Percentiles rank a stretch among this genome's conserved stretches.
Evolutionary conservation across 768 basidiomycete species (phyloP).

Genomic region (Xanthoconium purpureum): DNA sequence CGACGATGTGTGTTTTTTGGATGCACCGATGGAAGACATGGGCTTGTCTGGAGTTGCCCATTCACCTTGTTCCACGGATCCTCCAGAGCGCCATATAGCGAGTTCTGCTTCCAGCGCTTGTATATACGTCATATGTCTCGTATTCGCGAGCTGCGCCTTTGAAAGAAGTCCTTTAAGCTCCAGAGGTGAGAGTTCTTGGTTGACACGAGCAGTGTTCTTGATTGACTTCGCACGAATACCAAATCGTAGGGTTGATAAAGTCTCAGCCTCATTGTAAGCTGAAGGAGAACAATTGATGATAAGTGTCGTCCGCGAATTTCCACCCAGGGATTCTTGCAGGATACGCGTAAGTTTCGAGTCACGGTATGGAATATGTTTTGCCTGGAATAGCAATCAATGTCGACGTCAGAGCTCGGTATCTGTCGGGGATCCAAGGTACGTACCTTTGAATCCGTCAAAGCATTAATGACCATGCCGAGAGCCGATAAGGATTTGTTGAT

Average conservation of each 20-base stretch:
- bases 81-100: conserved; percentile 84
- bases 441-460: conserved; percentile 93
- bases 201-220: conserved; percentile 99
- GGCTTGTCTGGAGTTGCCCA: conserved; percentile 76
- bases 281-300: conserved; percentile 99
- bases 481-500: conserved; percentile 99
- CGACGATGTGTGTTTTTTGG: conserved; percentile 51
- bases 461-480: conserved; percentile 99
- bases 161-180: conserved; percentile 91
- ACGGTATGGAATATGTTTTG: conserved; percentile 95
- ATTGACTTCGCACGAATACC: conserved; percentile 99
- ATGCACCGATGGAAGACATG: conserved; percentile 37
- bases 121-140: conserved; percentile 82
- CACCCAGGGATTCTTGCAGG: conserved; percentile 96
- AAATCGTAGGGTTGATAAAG: conserved; percentile 94
- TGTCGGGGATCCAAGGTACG: conserved; percentile 17
- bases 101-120: conserved; percentile 89
- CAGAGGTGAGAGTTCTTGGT: conserved; percentile 93
- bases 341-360: conserved; percentile 99
- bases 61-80: conserved; percentile 74
- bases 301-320: conserved; percentile 93
- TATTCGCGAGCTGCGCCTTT: conserved; percentile 85
- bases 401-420: conserved; percentile 1
- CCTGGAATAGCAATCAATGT: conserved; percentile 43
- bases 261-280: conserved; percentile 95